Evolutionary conservation across 2,329 filamentous ascomycete species (phyloP).

Genomic region (Lecanicillium sp.): DNA sequence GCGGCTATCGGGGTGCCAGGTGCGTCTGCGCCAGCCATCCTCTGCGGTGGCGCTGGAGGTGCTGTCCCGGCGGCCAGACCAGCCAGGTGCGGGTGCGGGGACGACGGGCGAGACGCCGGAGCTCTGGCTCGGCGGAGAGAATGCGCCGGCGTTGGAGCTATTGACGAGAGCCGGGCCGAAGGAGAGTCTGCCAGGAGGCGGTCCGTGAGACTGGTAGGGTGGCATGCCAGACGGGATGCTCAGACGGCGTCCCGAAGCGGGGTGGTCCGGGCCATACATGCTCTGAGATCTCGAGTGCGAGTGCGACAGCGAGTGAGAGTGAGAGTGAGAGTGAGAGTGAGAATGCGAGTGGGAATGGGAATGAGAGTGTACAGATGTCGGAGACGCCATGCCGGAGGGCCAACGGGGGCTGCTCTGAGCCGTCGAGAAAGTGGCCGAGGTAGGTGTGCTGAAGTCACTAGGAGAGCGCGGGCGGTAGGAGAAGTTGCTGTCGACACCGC

Average conservation of each 20-base stretch:
- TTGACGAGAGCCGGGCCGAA: constrained; percentile 49
- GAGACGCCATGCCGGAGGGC: constrained; percentile 63
- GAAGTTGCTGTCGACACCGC: constrained; percentile 58
- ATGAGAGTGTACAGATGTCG: constrained; percentile 60
- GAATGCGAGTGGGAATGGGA: too few species aligned
- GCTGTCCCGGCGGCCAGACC: constrained; percentile 60
- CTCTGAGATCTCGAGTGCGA: constrained; percentile 63
- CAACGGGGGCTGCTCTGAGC: constrained; percentile 73
- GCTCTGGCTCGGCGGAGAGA: constrained; percentile 52
- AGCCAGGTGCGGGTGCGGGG: neutral
- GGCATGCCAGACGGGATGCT: constrained; percentile 74
- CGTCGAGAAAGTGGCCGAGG: constrained; percentile 74
- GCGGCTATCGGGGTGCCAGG: constrained; percentile 80
- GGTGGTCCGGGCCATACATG: constrained; percentile 59
- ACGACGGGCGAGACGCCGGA: constrained; percentile 58
- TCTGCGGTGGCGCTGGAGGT: constrained; percentile 53
- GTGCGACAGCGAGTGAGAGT: constrained; percentile 65
- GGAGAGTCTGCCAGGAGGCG: constrained; percentile 49
- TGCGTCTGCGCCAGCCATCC: constrained; percentile 74
- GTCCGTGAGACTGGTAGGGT: constrained; percentile 62
- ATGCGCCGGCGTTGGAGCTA: constrained; percentile 48
- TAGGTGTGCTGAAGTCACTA: constrained; percentile 73
- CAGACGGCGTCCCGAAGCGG: constrained; percentile 65
- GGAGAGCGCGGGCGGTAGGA: constrained; percentile 61
- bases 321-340: constrained; percentile 64